Conservation (phyloP, 768 basidiomycete genomes). For the Scleroderma citrinum region DNA sequence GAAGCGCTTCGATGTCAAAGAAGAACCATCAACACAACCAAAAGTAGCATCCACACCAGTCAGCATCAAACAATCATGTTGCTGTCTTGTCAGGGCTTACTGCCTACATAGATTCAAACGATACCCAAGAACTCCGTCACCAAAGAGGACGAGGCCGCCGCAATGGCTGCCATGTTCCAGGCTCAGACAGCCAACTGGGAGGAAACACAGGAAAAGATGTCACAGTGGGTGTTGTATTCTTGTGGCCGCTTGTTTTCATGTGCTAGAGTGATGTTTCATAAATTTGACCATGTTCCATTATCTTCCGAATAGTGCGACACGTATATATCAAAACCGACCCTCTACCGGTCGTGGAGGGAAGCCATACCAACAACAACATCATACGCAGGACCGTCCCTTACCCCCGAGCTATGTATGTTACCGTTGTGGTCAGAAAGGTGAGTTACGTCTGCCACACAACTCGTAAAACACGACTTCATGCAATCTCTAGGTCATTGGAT, state of each 20-base stretch:
- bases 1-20: slow-evolving; percentile 85
- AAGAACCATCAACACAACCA: slow-evolving; percentile 39
- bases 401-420: slow-evolving; percentile 98
- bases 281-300: slow-evolving; percentile 44
- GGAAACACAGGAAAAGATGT: slow-evolving; percentile 99
- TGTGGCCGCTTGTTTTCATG: slow-evolving; percentile 48
- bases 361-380: slow-evolving; percentile 39
- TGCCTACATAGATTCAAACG: slow-evolving; percentile 28
- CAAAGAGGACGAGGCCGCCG: slow-evolving; percentile 83
- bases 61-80: slow-evolving; percentile 23
- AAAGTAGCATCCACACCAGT: slow-evolving; percentile 18
- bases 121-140: slow-evolving; percentile 40
- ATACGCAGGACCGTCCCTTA: slow-evolving; percentile 67
- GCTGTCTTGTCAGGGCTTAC: slow-evolving; percentile 20
- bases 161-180: slow-evolving; percentile 97
- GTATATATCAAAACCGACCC: slow-evolving; percentile 59
- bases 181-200: slow-evolving; percentile 94
- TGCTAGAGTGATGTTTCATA: slow-evolving; percentile 74
- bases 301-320: slow-evolving; percentile 50
- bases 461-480: slow-evolving; percentile 5
- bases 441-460: slow-evolving; percentile 9
- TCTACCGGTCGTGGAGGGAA: slow-evolving; percentile 59
- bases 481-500: slow-evolving; percentile 88
- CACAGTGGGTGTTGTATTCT: slow-evolving; percentile 82
- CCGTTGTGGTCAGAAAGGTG: slow-evolving; percentile 96